phyloP scores from a whole-genome alignment of 345 rosid species.

The Sapria himalayana region DNA sequence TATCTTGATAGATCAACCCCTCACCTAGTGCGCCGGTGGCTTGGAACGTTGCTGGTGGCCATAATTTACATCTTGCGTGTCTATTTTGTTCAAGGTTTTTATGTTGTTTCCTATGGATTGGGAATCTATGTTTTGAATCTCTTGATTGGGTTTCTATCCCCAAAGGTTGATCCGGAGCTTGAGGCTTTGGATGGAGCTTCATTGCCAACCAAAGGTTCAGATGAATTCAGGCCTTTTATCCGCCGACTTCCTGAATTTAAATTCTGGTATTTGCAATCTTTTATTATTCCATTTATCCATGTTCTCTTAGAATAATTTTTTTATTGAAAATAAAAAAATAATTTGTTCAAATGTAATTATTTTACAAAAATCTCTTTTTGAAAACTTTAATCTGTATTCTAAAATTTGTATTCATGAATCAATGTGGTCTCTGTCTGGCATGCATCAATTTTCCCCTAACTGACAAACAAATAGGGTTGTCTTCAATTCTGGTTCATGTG shows the following conservation, averaged over 20 bases:
- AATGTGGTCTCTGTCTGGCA: no score
- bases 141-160: slow-evolving; percentile 61
- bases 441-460: no score
- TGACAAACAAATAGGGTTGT: no score
- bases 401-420: no score
- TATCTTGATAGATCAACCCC: slow-evolving; percentile 62
- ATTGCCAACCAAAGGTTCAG: slow-evolving; percentile 23
- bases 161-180: slow-evolving; percentile 58
- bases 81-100: slow-evolving; percentile 40
- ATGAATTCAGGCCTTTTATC: slow-evolving; percentile 55
- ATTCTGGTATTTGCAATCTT: slow-evolving; percentile 35
- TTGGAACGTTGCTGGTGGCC: slow-evolving; percentile 30
- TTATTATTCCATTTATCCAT: background rate
- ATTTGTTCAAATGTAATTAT: no score
- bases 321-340: no score
- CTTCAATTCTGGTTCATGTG: no score
- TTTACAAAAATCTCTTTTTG: no score
- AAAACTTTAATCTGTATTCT: no score
- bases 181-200: slow-evolving; percentile 36
- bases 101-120: slow-evolving; percentile 37
- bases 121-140: slow-evolving; percentile 64
- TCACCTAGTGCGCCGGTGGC: slow-evolving; percentile 38
- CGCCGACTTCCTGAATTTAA: slow-evolving; percentile 78
- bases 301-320: no score
- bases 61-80: slow-evolving; percentile 34